Conservation (phyloP, 331 rosid genomes). For the Malus hybrid region DNA sequence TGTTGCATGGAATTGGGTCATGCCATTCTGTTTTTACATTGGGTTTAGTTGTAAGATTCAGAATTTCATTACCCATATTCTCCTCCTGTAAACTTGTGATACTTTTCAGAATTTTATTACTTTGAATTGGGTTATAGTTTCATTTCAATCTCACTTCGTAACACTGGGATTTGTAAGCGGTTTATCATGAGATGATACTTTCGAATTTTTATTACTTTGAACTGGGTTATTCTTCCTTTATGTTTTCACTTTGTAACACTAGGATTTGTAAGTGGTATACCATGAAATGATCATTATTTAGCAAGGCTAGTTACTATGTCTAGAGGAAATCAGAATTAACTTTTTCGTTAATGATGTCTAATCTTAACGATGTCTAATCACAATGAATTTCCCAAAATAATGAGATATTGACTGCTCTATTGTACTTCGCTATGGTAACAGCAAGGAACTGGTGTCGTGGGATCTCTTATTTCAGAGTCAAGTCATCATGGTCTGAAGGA, state of each 20-base stretch:
- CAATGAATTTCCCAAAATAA: not conserved
- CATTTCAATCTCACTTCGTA: not conserved
- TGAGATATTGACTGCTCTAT: not conserved
- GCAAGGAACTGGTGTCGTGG: constrained; percentile 20
- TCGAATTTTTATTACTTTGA: not conserved
- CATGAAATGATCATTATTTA: not conserved
- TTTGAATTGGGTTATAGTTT: not conserved
- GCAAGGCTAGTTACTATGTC: not conserved
- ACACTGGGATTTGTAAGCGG: not conserved
- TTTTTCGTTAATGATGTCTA: not conserved
- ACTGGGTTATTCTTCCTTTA: not conserved
- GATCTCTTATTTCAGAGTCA: constrained; percentile 34
- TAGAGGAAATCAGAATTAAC: not conserved
- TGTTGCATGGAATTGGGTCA: not conserved
- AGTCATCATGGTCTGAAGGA: constrained; percentile 49
- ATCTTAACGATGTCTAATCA: not conserved
- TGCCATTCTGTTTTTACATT: not conserved
- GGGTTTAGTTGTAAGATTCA: not conserved
- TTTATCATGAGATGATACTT: not conserved
- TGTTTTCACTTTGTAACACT: not conserved
- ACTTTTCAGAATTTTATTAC: not conserved
- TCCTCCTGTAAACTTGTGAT: not conserved
- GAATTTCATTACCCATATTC: not conserved
- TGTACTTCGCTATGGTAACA: constrained; percentile 17
- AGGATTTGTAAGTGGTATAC: not conserved